Evolutionary conservation across 2,329 filamentous ascomycete genomes (phyloP).

Genomic region (Westerdykella sp.): DNA sequence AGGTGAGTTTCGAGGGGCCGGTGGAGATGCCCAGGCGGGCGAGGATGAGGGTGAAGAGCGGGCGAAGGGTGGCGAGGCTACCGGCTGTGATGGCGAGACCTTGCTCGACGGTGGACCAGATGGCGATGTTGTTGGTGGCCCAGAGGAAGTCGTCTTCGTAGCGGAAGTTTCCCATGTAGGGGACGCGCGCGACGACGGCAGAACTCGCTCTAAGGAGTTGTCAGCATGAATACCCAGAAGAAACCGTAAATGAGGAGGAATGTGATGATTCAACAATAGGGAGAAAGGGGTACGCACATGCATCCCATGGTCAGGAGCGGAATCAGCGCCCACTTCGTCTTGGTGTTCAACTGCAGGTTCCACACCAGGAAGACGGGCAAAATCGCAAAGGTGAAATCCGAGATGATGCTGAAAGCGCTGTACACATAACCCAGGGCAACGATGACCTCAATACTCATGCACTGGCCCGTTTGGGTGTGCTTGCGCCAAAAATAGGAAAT

Average conservation of each 20-base stretch:
- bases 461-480: constrained; percentile 35
- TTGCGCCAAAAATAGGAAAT: constrained; percentile 47
- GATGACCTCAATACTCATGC: constrained; percentile 38
- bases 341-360: constrained; percentile 45
- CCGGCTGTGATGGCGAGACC: constrained; percentile 34
- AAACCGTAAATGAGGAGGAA: background rate
- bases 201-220: constrained; percentile 23
- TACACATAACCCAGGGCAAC: constrained; percentile 43
- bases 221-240: constrained; percentile 2
- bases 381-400: constrained; percentile 47
- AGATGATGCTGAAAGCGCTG: constrained; percentile 41
- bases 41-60: constrained; percentile 25
- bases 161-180: constrained; percentile 32
- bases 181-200: constrained; percentile 31
- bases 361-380: constrained; percentile 49
- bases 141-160: constrained; percentile 29
- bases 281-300: constrained; percentile 35
- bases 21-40: constrained; percentile 17
- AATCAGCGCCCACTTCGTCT: constrained; percentile 44
- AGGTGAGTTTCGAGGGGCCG: constrained; percentile 7
- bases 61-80: constrained; percentile 33
- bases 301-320: constrained; percentile 47
- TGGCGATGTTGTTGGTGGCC: constrained; percentile 33
- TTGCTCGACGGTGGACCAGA: constrained; percentile 35
- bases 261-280: background rate